Conservation (phyloP, 805 yeast genomes). For the Yarrowia sp. region DNA sequence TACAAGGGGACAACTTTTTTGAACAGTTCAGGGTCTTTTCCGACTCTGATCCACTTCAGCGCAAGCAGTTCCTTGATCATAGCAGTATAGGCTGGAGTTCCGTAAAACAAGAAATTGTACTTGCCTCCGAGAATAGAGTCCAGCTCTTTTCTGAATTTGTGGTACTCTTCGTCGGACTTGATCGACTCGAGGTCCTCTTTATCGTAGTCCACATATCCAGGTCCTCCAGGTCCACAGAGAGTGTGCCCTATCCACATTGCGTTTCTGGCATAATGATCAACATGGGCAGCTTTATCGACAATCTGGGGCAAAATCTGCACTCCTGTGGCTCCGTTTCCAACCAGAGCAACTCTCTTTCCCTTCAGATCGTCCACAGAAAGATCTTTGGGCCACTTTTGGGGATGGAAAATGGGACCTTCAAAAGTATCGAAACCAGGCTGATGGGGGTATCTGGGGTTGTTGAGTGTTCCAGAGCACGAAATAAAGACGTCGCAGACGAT, state of each 20-base stretch:
- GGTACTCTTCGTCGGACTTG: conserved; percentile 28
- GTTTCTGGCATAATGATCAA: conserved; percentile 32
- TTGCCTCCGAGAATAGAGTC: conserved; percentile 28
- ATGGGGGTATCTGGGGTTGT: conserved; percentile 35
- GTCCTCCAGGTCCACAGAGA: conserved; percentile 31
- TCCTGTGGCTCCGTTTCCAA: conserved; percentile 43
- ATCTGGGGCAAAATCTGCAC: conserved; percentile 38
- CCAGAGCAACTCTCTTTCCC: conserved; percentile 37
- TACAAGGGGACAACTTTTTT: conserved; percentile 30
- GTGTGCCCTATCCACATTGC: conserved; percentile 31
- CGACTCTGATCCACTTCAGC: conserved; percentile 26
- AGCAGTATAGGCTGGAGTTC: conserved; percentile 19
- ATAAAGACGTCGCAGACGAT: conserved; percentile 33
- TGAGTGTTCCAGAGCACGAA: conserved; percentile 34
- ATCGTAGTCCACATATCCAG: conserved; percentile 29
- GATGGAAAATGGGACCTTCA: conserved; percentile 38
- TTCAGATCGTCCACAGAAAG: conserved; percentile 31
- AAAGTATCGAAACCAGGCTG: conserved; percentile 36
- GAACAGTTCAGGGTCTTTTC: conserved; percentile 27
- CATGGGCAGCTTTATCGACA: conserved; percentile 32
- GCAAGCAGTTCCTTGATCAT: conserved; percentile 28
- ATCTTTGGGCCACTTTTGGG: conserved; percentile 38
- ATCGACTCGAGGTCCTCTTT: conserved; percentile 27
- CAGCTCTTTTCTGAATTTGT: conserved; percentile 32
- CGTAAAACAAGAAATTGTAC: conserved; percentile 23